Evolutionary conservation across 768 basidiomycete genomes (phyloP).

Genomic region (Leccinum disarticulatum): DNA sequence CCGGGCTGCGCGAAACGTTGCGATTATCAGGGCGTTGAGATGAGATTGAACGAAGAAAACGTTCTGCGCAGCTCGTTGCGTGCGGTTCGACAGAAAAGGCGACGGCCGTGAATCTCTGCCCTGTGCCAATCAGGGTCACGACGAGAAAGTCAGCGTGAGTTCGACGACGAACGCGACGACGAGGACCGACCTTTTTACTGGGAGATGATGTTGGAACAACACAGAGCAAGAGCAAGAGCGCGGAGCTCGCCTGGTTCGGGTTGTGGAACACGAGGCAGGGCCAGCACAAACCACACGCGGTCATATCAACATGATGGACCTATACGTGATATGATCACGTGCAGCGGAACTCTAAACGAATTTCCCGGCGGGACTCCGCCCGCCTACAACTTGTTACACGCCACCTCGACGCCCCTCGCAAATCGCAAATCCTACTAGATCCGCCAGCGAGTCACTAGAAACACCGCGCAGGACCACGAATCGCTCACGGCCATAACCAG

Average conservation of each 20-base stretch:
- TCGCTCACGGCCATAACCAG: background rate
- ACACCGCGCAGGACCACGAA: background rate
- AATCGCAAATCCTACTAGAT: background rate
- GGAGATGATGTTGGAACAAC: constrained; percentile 23
- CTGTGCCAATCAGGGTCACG: background rate
- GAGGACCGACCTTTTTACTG: constrained; percentile 24
- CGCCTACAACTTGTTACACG: too few species aligned
- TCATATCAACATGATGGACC: constrained; percentile 8
- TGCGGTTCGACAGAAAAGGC: constrained; percentile 7
- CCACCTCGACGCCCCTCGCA: background rate
- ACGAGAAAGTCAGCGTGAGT: constrained; percentile 3
- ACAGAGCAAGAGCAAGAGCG: constrained; percentile 22
- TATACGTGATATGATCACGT: constrained; percentile 24
- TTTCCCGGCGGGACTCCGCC: background rate
- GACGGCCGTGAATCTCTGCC: constrained; percentile 1
- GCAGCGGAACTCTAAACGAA: constrained; percentile 1
- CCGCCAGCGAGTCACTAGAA: background rate
- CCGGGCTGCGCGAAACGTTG: constrained; percentile 17
- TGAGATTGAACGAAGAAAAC: constrained; percentile 25
- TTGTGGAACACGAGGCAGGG: constrained; percentile 29
- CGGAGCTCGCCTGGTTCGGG: constrained; percentile 26
- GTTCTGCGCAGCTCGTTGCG: constrained; percentile 31
- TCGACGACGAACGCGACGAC: background rate
- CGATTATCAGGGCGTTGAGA: constrained; percentile 22
- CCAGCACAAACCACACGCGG: constrained; percentile 10